phyloP scores from a whole-genome alignment of 305 asterid species.

The Rubia balearica region DNA sequence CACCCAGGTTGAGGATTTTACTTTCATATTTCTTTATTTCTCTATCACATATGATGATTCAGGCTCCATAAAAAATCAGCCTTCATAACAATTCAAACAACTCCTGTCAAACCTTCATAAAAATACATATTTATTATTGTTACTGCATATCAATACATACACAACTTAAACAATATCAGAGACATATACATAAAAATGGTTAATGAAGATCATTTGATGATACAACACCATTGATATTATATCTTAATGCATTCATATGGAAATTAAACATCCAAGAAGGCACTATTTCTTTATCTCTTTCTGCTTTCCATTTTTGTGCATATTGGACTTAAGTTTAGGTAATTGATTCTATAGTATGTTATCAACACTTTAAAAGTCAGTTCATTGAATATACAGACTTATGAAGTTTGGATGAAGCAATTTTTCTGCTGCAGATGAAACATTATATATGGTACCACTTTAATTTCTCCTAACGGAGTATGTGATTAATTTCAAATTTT shows the following conservation, averaged over 20 bases:
- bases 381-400: too few relatives aligned
- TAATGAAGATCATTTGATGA: not conserved
- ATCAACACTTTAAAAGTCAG: too few relatives aligned
- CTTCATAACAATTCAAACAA: too few relatives aligned
- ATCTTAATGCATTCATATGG: too few relatives aligned
- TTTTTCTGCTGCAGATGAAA: not conserved
- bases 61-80: not conserved
- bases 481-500: slow-evolving; percentile 2
- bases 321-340: not conserved
- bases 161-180: not conserved
- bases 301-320: not conserved
- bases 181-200: not conserved
- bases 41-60: not conserved
- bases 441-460: not conserved
- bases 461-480: not conserved
- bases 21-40: not conserved
- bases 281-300: too few relatives aligned
- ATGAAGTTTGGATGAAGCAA: not conserved
- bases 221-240: not conserved
- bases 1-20: slow-evolving; percentile 61
- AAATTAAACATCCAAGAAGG: too few relatives aligned
- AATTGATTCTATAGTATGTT: too few relatives aligned
- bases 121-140: not conserved
- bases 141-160: not conserved
- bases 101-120: not conserved